Evolutionary conservation across 805 yeast genomes (phyloP).

Genomic region (Schwanniomyces pseudopolymorphus): DNA sequence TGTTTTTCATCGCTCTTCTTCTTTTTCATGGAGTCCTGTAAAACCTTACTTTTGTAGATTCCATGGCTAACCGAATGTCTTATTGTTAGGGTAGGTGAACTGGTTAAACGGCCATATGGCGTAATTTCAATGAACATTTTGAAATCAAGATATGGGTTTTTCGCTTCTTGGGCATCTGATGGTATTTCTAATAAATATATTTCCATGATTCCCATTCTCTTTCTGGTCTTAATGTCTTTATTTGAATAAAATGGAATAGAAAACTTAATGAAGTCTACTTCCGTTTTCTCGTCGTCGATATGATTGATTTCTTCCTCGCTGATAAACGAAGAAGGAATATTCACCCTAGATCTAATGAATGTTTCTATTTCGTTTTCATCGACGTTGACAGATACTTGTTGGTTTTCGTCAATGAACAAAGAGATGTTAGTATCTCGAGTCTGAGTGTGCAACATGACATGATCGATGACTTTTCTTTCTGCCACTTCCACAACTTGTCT

Average conservation of each 20-base stretch:
- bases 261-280: constrained; percentile 28
- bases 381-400: constrained; percentile 30
- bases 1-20: constrained; percentile 1
- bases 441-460: constrained; percentile 14
- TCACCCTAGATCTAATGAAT: constrained; percentile 18
- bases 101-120: constrained; percentile 9
- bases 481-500: constrained; percentile 24
- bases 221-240: constrained; percentile 15
- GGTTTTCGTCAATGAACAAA: constrained; percentile 28
- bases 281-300: neutral
- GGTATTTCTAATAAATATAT: constrained; percentile 27
- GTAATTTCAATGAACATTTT: constrained; percentile 13
- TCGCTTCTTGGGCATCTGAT: constrained; percentile 2
- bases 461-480: constrained; percentile 26
- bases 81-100: neutral
- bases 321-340: constrained; percentile 7
- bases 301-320: constrained; percentile 7
- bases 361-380: constrained; percentile 22
- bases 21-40: constrained; percentile 3
- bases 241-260: constrained; percentile 30
- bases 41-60: constrained; percentile 7
- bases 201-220: constrained; percentile 32
- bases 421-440: constrained; percentile 1
- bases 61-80: constrained; percentile 2
- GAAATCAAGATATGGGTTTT: constrained; percentile 12